Percentiles rank a stretch among this genome's conserved stretches.
phyloP scores from a whole-genome alignment of 1,139 yeast genomes.

The Citeromyces siamensis region DNA sequence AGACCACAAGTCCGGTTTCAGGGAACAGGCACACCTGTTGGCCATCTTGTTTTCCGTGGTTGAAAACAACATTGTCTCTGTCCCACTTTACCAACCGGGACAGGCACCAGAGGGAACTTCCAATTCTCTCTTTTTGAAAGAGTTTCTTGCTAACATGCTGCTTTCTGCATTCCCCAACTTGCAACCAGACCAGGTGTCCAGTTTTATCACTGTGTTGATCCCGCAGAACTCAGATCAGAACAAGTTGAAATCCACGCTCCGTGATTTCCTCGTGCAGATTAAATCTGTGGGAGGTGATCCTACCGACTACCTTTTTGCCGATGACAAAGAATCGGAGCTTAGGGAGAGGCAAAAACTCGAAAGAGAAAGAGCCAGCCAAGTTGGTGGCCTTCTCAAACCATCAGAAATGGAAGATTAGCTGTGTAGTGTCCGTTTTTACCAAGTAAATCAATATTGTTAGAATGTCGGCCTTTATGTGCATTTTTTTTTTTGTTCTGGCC shows the following conservation, averaged over 20 bases:
- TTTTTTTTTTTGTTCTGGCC: too few species aligned
- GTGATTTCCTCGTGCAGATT: slow-evolving; percentile 95
- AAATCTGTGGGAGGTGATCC: slow-evolving; percentile 93
- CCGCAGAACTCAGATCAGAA: slow-evolving; percentile 59
- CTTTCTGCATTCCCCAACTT: slow-evolving; percentile 85
- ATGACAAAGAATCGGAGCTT: slow-evolving; percentile 75
- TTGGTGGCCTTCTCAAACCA: slow-evolving; percentile 93
- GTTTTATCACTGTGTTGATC: slow-evolving; percentile 69
- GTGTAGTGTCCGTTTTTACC: too few species aligned
- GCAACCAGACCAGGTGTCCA: slow-evolving; percentile 69
- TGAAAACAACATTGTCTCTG: slow-evolving; percentile 59
- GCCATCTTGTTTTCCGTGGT: slow-evolving; percentile 79
- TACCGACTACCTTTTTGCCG: slow-evolving; percentile 89
- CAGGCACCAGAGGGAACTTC: slow-evolving; percentile 79
- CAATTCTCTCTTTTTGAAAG: slow-evolving; percentile 67
- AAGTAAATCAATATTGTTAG: too few species aligned
- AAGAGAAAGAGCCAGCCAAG: slow-evolving; percentile 71
- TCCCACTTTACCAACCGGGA: slow-evolving; percentile 59
- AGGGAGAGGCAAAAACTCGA: slow-evolving; percentile 58
- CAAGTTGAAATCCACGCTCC: slow-evolving; percentile 73
- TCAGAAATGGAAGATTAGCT: slow-evolving; percentile 83
- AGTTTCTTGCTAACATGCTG: slow-evolving; percentile 73
- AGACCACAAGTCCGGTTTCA: slow-evolving; percentile 95
- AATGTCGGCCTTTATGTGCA: too few species aligned
- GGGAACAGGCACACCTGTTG: slow-evolving; percentile 74